Evolutionary conservation across 306 rosid genomes (phyloP).

Genomic region (Malus orientalis): DNA sequence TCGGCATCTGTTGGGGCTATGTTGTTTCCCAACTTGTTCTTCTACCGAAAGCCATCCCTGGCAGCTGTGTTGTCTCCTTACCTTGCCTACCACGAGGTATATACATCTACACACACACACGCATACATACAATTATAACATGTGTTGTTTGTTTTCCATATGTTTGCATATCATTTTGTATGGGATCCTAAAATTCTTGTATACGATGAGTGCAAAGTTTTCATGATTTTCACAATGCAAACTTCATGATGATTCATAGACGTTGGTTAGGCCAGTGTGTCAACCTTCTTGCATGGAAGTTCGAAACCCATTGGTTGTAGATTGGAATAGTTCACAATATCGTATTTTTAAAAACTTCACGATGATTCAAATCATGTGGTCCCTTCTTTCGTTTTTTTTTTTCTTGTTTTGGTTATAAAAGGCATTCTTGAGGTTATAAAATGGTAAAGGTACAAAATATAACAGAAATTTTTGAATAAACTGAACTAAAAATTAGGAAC

Average conservation of each 20-base stretch:
- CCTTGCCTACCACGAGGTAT: constrained; percentile 43
- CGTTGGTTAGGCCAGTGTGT: not conserved
- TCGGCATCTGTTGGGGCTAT: constrained; percentile 51
- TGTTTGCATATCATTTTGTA: not conserved
- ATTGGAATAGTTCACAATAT: not conserved
- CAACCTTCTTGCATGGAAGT: not conserved
- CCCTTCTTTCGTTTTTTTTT: not conserved
- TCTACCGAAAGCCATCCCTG: constrained; percentile 18
- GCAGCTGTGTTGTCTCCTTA: constrained; percentile 49
- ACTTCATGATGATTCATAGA: not conserved
- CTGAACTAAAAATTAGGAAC: not conserved
- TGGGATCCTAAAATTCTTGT: not conserved
- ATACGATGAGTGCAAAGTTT: not conserved
- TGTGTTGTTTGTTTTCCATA: not conserved
- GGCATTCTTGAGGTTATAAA: not conserved
- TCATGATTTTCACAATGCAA: not conserved
- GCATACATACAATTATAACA: not conserved
- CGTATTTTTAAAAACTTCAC: not conserved
- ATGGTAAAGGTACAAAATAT: not conserved
- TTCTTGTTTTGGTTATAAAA: not conserved
- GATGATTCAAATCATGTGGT: not conserved
- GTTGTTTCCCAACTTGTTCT: constrained; percentile 39
- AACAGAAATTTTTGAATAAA: not conserved
- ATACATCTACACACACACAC: not conserved
- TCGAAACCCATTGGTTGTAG: not conserved